Evolutionary conservation across 2,329 filamentous ascomycete genomes (phyloP).

Genomic region (Epichloe hybrida): DNA sequence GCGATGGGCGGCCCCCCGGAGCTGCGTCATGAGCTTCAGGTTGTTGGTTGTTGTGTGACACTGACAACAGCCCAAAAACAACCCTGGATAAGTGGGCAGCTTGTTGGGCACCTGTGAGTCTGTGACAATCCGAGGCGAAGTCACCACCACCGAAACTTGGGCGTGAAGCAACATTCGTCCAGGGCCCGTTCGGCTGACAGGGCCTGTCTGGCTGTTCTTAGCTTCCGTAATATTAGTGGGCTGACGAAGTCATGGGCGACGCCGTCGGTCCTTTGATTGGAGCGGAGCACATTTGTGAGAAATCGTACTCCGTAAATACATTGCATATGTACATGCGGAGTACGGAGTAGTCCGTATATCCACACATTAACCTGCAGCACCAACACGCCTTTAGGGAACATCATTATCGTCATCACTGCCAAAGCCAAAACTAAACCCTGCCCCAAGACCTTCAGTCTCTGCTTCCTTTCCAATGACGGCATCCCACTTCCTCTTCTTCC

Average conservation of each 20-base stretch:
- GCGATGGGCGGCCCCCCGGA: not conserved
- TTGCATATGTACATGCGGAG: too few species aligned
- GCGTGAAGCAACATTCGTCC: too few species aligned
- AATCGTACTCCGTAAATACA: too few species aligned
- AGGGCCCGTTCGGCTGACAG: too few species aligned
- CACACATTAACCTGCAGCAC: too few species aligned
- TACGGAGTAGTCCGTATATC: too few species aligned
- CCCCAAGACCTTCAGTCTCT: conserved; percentile 16
- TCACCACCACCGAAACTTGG: too few species aligned
- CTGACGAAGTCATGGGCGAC: too few species aligned
- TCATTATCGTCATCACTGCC: conserved; percentile 31
- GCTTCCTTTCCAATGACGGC: conserved; percentile 42
- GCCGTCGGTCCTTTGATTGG: too few species aligned
- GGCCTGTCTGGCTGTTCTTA: too few species aligned
- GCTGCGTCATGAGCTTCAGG: conserved; percentile 4
- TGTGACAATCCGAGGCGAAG: too few species aligned
- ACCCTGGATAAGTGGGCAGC: not conserved
- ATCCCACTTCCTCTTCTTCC: conserved; percentile 79
- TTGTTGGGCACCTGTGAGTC: not conserved
- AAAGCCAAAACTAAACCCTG: conserved; percentile 43
- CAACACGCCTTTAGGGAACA: conserved; percentile 20
- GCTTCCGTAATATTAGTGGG: not conserved
- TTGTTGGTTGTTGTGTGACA: conserved; percentile 1
- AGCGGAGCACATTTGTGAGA: too few species aligned
- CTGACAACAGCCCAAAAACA: not conserved